Conservation (phyloP, 2,329 filamentous ascomycete species). For the Aureobasidium namibiae region DNA sequence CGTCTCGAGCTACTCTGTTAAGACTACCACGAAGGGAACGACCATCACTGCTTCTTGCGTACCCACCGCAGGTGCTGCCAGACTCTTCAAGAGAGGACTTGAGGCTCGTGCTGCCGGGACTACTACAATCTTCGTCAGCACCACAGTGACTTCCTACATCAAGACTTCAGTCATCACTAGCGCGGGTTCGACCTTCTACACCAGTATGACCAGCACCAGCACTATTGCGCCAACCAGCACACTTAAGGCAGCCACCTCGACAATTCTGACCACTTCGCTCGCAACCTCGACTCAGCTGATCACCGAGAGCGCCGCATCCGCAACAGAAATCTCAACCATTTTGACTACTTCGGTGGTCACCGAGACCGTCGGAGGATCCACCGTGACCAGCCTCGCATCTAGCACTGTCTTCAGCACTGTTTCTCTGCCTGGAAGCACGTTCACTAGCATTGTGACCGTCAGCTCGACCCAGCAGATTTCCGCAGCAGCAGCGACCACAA, state of each 20-base stretch:
- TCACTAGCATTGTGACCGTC: constrained; percentile 16
- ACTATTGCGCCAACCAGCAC: constrained; percentile 20
- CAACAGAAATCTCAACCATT: constrained; percentile 17
- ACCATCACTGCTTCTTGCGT: constrained; percentile 23
- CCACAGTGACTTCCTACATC: constrained; percentile 22
- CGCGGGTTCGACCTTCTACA: constrained; percentile 18
- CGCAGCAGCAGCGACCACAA: constrained; percentile 2
- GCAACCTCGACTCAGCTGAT: constrained; percentile 9
- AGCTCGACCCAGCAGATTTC: constrained; percentile 4
- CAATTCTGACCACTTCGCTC: constrained; percentile 16
- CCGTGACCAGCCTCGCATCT: constrained; percentile 8
- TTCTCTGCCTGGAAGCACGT: constrained; percentile 15
- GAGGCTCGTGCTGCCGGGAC: constrained; percentile 17
- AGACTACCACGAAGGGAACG: constrained; percentile 24
- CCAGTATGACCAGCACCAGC: constrained; percentile 20
- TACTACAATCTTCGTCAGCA: constrained; percentile 22
- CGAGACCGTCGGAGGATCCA: constrained; percentile 3
- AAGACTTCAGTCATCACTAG: constrained; percentile 16
- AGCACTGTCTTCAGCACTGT: constrained; percentile 8
- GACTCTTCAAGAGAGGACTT: constrained; percentile 16
- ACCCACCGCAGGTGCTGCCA: constrained; percentile 19
- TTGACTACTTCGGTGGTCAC: constrained; percentile 8
- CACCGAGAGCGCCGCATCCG: constrained; percentile 14
- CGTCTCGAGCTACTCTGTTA: constrained; percentile 20
- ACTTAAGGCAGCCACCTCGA: constrained; percentile 21